A percentile compares a stretch with the other conserved stretches of the same genome.
phyloP scores from a whole-genome alignment of 2,329 filamentous ascomycete species.

The Ophiostoma ulmi region DNA sequence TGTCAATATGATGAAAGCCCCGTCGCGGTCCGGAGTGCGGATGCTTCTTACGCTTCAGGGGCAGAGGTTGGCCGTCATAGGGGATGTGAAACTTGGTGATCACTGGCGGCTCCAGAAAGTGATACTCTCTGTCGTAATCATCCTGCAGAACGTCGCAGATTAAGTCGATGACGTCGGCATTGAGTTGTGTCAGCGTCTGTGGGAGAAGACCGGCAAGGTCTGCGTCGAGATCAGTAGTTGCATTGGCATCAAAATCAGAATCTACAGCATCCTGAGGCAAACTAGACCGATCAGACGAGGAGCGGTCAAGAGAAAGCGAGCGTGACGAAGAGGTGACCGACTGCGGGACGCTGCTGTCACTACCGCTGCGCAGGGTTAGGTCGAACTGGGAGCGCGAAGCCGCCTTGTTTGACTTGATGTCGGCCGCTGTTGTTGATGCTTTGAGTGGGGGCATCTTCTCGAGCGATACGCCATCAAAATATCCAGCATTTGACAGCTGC shows the following conservation, averaged over 20 bases:
- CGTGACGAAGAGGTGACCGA: conserved; percentile 24
- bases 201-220: conserved; percentile 43
- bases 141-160: conserved; percentile 56
- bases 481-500: conserved; percentile 34
- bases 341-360: conserved; percentile 27
- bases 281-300: conserved; percentile 27
- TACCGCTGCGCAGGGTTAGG: conserved; percentile 25
- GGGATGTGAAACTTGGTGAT: conserved; percentile 33
- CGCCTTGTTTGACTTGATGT: conserved; percentile 20
- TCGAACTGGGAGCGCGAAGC: conserved; percentile 27
- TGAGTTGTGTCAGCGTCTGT: conserved; percentile 52
- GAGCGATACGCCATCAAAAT: conserved; percentile 33
- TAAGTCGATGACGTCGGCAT: conserved; percentile 53
- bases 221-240: conserved; percentile 28
- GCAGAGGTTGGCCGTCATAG: conserved; percentile 31
- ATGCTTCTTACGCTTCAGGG: conserved; percentile 37
- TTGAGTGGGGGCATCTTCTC: conserved; percentile 36
- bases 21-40: conserved; percentile 14
- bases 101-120: conserved; percentile 41
- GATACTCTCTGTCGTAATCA: conserved; percentile 49
- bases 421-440: conserved; percentile 24
- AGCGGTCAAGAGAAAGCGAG: conserved; percentile 28
- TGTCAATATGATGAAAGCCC: conserved; percentile 24
- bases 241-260: neutral
- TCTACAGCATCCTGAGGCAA: neutral